Evolutionary conservation across 306 rosid species (phyloP), one percentile per base, ranked within the genome.

Genomic region (Glycyrrhiza uralensis): DNA sequence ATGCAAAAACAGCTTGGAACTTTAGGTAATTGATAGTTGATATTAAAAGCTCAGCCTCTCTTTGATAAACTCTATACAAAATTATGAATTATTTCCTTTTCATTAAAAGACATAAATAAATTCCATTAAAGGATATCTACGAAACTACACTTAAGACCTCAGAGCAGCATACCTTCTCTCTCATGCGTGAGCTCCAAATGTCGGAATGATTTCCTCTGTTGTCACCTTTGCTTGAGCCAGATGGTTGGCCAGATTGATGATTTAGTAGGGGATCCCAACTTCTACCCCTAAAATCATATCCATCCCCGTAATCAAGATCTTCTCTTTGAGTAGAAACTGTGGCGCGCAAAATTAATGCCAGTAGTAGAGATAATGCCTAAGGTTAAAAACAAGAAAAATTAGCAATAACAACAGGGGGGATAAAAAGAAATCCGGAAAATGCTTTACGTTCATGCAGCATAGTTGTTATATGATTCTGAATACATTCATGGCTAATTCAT

Each of bases 111-210:
- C 14, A 60, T 20, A 9, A 18, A 60, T 20, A 9, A 18, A 22
- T 7, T 60, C 5, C 24, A 66, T 26, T 9, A 13, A 36, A 69
- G 47, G 17, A 50, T 54, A 42, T 45, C 46, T 46, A 63, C 56
- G 24, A 35, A 36, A 60, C 22, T 33, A 49, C 68, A 66, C 57
- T 52, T 68, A 14, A 2, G 55, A 76, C 52, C 64, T 74, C 44
- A 1, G 52, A 79, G 64, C 33, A 61, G 39, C 64, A 76, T 86
- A 93, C 98, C 97, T 94, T 89, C 56, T 89, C 97, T 76, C 99
- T 86, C 73, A 91, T 79, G 55, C 89, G 85, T 26, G 90, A 79
- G 76, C 96, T 92, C 98, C 98, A 94, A 42, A 89, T 68, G 74
- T 89, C 97, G 6, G 87, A 77, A 75, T 79, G 87, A 58, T 65